Conservation (phyloP, 2,329 filamentous ascomycete genomes). For the Alternaria sp. region DNA sequence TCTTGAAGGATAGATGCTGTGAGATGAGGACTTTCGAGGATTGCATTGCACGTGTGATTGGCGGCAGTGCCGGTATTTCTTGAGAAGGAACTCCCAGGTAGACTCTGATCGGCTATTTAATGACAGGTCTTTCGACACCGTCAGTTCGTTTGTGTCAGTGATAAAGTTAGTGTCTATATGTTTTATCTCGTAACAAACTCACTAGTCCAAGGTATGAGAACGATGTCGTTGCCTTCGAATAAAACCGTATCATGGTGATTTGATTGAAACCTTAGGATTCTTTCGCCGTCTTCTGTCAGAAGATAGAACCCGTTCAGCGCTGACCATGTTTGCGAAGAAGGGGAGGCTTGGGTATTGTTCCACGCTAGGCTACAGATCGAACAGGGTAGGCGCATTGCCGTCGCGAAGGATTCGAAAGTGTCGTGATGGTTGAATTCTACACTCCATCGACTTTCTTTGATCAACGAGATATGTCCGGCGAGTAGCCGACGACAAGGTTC, state of each 20-base stretch:
- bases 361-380: no score
- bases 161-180: neutral
- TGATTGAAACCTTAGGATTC: no score
- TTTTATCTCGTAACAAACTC: neutral
- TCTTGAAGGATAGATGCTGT: neutral
- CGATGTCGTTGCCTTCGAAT: no score
- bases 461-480: neutral
- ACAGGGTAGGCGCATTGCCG: neutral
- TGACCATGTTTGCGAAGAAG: no score
- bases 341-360: no score
- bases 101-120: neutral
- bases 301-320: no score
- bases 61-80: neutral
- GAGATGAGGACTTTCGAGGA: neutral
- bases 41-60: neutral
- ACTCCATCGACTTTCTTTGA: fast-evolving
- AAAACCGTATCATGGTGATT: no score
- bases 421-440: neutral
- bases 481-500: neutral
- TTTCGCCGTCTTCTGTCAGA: no score
- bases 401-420: neutral
- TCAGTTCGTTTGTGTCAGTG: neutral
- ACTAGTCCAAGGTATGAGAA: neutral
- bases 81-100: fast-evolving
- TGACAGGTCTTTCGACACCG: neutral